A percentile compares a stretch with the other conserved stretches of the same genome.
Evolutionary conservation across 2,329 filamentous ascomycete genomes (phyloP).

Genomic region (Sporothrix brasiliensis): DNA sequence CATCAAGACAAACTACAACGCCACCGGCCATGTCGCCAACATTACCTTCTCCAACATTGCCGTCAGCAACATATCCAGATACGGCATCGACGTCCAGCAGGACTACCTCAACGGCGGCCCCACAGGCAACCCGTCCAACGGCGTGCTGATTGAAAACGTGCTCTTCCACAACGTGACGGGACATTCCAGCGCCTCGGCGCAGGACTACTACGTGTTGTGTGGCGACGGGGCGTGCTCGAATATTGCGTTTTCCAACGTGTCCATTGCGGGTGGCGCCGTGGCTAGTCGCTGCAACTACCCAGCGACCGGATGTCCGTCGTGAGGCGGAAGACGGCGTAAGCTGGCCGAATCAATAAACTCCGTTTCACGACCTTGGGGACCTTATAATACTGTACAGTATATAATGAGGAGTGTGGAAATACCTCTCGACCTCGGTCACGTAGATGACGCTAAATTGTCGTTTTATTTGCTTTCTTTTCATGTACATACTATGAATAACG

Average conservation of each 20-base stretch:
- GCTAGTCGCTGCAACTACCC: not conserved
- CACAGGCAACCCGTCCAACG: not conserved
- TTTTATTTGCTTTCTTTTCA: too few relatives aligned
- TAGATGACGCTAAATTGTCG: too few relatives aligned
- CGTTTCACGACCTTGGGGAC: too few relatives aligned
- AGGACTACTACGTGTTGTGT: not conserved
- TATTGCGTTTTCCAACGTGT: not conserved
- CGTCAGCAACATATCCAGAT: not conserved
- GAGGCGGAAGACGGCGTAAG: not conserved
- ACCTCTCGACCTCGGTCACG: not conserved
- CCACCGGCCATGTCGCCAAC: not conserved
- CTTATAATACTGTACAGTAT: too few relatives aligned
- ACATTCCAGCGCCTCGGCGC: not conserved
- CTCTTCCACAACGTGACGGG: constrained; percentile 15
- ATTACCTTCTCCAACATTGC: constrained; percentile 2
- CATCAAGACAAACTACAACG: constrained; percentile 9
- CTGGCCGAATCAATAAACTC: too few relatives aligned
- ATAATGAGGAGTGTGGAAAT: too few relatives aligned
- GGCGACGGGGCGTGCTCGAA: not conserved
- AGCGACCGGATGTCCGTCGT: not conserved
- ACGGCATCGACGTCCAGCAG: constrained; percentile 18
- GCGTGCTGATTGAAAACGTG: constrained; percentile 5
- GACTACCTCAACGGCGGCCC: constrained; percentile 22
- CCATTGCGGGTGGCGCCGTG: not conserved
- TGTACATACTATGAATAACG: too few relatives aligned